Evolutionary conservation across 441 rosid species (phyloP).

Genomic region (Brassica balearica): DNA sequence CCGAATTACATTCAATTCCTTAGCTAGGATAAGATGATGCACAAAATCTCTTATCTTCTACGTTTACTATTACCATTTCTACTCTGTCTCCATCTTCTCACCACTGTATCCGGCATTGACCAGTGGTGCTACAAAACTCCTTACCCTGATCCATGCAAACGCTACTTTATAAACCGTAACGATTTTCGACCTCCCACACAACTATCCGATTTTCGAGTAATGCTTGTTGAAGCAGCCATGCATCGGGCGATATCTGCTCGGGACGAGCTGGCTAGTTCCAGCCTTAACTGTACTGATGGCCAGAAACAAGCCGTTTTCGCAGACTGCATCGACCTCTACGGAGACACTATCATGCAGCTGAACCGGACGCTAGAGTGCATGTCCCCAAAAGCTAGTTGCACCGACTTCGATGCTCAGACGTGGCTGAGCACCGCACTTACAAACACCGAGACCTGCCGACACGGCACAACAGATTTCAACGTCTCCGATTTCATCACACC

Average conservation of each 20-base stretch:
- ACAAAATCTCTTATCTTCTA: neutral
- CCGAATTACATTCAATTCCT: neutral
- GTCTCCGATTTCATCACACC: neutral
- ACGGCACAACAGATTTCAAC: neutral
- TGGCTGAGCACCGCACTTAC: slow-evolving; percentile 3
- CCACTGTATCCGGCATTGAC: slow-evolving; percentile 11
- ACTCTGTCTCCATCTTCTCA: neutral
- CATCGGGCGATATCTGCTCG: neutral
- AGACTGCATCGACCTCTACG: neutral
- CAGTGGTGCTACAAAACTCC: slow-evolving; percentile 4
- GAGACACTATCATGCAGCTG: slow-evolving; percentile 5
- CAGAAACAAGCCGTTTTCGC: neutral
- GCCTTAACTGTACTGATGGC: neutral
- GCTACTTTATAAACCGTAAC: neutral
- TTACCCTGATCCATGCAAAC: slow-evolving; percentile 8
- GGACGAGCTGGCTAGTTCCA: neutral
- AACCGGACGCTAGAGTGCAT: neutral
- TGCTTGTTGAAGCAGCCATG: slow-evolving; percentile 1
- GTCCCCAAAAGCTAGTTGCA: neutral
- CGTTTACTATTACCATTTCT: neutral
- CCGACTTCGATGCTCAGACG: slow-evolving; percentile 14
- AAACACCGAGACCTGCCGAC: slow-evolving; percentile 4
- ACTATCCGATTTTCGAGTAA: neutral
- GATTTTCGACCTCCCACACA: slow-evolving; percentile 3
- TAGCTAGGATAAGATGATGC: neutral